These are phyloP conservation scores for Claviceps pusilla DNA, from an alignment of 2,329 filamentous ascomycete genomes.

Conservation along the genomic window DNA sequence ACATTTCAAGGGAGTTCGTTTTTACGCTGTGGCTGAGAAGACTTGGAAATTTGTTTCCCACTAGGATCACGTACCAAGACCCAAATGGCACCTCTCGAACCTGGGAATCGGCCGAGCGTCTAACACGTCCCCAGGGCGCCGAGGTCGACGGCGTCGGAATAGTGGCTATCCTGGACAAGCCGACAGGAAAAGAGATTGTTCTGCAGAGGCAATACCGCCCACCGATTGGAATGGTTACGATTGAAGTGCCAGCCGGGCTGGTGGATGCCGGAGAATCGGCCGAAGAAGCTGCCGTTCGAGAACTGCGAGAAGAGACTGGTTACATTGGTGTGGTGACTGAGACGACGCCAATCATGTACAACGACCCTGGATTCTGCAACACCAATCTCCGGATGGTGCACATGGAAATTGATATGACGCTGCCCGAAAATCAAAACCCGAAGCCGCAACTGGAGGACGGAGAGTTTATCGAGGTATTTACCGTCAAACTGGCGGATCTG, in stretches of 20 bases:
- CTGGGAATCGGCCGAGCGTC: slow-evolving; percentile 62
- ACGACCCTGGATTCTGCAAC: slow-evolving; percentile 52
- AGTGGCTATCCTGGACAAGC: slow-evolving; percentile 48
- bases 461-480: slow-evolving; percentile 72
- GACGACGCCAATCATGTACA: slow-evolving; percentile 52
- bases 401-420: slow-evolving; percentile 53
- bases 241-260: slow-evolving; percentile 51
- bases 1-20: neutral
- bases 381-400: slow-evolving; percentile 58
- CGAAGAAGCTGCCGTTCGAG: slow-evolving; percentile 46
- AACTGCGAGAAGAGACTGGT: slow-evolving; percentile 53
- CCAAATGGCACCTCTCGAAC: slow-evolving; percentile 41
- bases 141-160: slow-evolving; percentile 62
- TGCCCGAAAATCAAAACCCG: slow-evolving; percentile 53
- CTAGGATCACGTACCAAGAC: slow-evolving; percentile 49
- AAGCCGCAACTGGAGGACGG: slow-evolving; percentile 60
- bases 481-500: slow-evolving; percentile 45
- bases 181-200: slow-evolving; percentile 38
- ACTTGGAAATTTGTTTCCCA: too few species aligned
- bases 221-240: slow-evolving; percentile 41
- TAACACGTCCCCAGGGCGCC: slow-evolving; percentile 44
- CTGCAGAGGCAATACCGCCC: slow-evolving; percentile 55
- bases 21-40: neutral
- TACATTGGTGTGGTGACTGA: slow-evolving; percentile 41
- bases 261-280: slow-evolving; percentile 47